Evolutionary conservation across 768 basidiomycete genomes (phyloP), one percentile per base, ranked within the genome.

Genomic region (Agrocybe praecox): DNA sequence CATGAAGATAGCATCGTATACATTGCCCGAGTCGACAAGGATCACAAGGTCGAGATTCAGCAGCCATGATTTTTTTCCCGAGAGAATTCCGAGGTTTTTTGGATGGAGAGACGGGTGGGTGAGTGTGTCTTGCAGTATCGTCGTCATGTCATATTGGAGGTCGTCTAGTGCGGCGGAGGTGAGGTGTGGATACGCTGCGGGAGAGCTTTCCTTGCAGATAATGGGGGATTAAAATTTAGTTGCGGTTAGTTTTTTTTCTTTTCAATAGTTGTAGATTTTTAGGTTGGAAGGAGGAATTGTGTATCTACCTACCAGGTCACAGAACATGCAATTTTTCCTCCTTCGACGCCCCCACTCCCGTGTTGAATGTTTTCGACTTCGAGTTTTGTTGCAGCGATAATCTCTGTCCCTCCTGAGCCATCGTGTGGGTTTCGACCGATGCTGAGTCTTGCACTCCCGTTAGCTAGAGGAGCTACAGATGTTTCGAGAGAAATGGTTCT

Each of bases 291-390:
- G 14, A n/a, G n/a, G 29, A 34, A 48, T n/a, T 36, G 44, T 18
- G n/a, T n/a, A n/a, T n/a, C n/a, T n/a, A 78, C 87, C 62, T 72
- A 94, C 92, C 92, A 94, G 58, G 85, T 82, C 21, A 94, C 92
- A 9, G 79, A 78, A 67, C 89, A 90, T 0, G 78, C 74, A 14
- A 95, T 69, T 48, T 84, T 74, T 14, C 88, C 90, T 0, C 83
- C 85, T 21, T 85, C 82, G 10, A 78, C 75, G 0, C 80, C 80
- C 1, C 72, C 76, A 0, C 79, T 79, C 0, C 74, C 77, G 9
- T 68, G 71, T 19, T 74, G 76, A 9, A 86, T 68, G 46, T 76
- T 76, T 64, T 89, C 89, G 0, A 95, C 90, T 63, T 95, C 93
- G 0, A 94, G 79, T 64, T 92, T 91, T 1, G 84, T 78, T 0